Evolutionary conservation across 2,329 filamentous ascomycete genomes (phyloP).

Genomic region (Penicillium crustosum): DNA sequence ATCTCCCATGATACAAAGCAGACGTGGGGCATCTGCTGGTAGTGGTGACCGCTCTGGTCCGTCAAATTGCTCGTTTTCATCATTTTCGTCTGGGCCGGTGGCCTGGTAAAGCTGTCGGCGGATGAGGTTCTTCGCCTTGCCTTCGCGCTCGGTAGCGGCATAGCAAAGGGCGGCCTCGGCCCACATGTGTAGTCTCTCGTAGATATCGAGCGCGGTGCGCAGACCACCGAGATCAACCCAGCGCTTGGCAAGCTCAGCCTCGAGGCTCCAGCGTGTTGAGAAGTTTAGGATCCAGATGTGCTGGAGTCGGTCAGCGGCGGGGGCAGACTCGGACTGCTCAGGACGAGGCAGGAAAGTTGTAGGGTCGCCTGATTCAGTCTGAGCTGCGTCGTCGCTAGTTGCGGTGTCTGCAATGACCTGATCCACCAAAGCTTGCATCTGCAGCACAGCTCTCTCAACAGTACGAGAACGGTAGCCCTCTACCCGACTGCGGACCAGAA

Average conservation of each 20-base stretch:
- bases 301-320: constrained; percentile 68
- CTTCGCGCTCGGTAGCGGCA: constrained; percentile 74
- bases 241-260: constrained; percentile 87
- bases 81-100: constrained; percentile 48
- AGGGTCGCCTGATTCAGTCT: constrained; percentile 49
- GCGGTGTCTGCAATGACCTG: constrained; percentile 88
- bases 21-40: constrained; percentile 77
- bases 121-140: constrained; percentile 75
- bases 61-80: constrained; percentile 58
- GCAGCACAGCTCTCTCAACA: constrained; percentile 82
- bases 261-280: constrained; percentile 88
- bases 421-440: constrained; percentile 92
- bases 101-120: constrained; percentile 76
- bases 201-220: constrained; percentile 89
- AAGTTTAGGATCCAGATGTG: constrained; percentile 84
- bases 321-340: constrained; percentile 72
- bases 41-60: constrained; percentile 69
- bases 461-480: constrained; percentile 86
- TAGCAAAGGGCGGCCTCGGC: constrained; percentile 91
- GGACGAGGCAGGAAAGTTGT: constrained; percentile 79
- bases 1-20: constrained; percentile 93
- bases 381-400: constrained; percentile 39
- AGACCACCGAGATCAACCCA: constrained; percentile 89
- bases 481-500: constrained; percentile 85
- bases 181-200: constrained; percentile 90